Percentiles rank a stretch among this genome's conserved stretches.
Evolutionary conservation across 257 asterid species (phyloP).

Genomic region (Lithospermum erythrorhizon): DNA sequence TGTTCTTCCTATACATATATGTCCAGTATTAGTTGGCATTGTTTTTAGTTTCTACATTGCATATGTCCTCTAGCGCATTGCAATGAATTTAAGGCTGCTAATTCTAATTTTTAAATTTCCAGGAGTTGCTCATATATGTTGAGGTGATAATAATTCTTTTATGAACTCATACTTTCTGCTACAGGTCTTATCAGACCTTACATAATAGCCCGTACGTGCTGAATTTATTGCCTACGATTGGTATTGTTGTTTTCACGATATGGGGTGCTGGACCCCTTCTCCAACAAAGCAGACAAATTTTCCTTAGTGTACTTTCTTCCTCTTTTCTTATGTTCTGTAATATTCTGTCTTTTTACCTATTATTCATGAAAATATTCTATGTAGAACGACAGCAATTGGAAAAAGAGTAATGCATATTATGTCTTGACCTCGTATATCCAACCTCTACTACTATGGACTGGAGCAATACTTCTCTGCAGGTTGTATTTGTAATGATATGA

Average conservation of each 20-base stretch:
- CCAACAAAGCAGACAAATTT: slow-evolving; percentile 52
- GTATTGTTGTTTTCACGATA: slow-evolving; percentile 55
- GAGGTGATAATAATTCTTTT: not conserved
- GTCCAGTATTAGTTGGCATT: not conserved
- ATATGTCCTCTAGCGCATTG: not conserved
- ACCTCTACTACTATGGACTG: slow-evolving; percentile 77
- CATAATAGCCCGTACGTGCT: slow-evolving; percentile 45
- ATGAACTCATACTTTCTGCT: not conserved
- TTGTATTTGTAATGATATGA: slow-evolving; percentile 15
- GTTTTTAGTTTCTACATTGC: not conserved
- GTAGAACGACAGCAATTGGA: slow-evolving; percentile 80
- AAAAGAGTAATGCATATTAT: slow-evolving; percentile 63
- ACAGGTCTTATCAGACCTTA: slow-evolving; percentile 54
- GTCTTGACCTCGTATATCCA: slow-evolving; percentile 64
- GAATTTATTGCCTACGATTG: slow-evolving; percentile 70
- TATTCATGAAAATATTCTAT: slow-evolving; percentile 9
- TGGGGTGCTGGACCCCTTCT: slow-evolving; percentile 85
- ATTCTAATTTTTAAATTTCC: not conserved
- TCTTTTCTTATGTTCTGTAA: slow-evolving; percentile 4
- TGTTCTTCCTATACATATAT: too few relatives aligned
- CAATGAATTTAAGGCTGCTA: not conserved
- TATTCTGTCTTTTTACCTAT: not conserved
- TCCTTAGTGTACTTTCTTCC: slow-evolving; percentile 36
- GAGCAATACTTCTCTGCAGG: slow-evolving; percentile 87
- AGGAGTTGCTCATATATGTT: too few relatives aligned